Evolutionary conservation across 2,329 filamentous ascomycete species (phyloP), one percentile per base, ranked within the genome.

Genomic region (Microdochium trichocladiopsis): DNA sequence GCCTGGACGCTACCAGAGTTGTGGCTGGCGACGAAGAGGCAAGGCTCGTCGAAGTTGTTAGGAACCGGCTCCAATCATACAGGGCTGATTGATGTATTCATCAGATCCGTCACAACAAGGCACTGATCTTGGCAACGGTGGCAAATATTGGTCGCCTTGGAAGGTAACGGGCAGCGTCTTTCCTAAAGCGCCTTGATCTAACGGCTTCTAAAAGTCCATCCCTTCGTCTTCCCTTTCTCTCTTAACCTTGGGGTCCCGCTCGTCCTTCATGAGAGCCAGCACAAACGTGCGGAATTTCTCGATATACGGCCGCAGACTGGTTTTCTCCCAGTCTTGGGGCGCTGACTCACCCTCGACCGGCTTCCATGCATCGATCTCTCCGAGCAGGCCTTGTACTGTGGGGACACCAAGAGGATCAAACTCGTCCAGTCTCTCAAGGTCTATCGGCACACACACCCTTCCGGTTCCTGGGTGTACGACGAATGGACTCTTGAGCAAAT

Each of bases 401-500:
- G 94, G 94, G n/a, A 97, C 93, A 2, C 69, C 74, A 1, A 95
- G 74, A 0, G 94, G 94, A 64, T 97, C 89, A 62, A 99, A 99
- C 3, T 85, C 79, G 49, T 94, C 90, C 1, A 93, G 79, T 12
- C 16, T 28, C 12, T 48, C 47, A 4, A 48, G 23, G 66, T 97
- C 89, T 62, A 99, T 97, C 2, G 94, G 94, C 50, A 99, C 94
- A 73, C 94, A 99, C 6, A 99, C 90, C 51, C 93, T 77, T 1
- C 94, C 93, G 0, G 94, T 99, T 18, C 91, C 91, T 0, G 94
- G 94, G 67, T 99, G 94, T 36, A 99, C 86, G 55, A 96, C 93
- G 64, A 99, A 99, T 1, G 94, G 94, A 56, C 87, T 92, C 69
- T 99, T 99, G 61, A 99, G 84, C 78, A 99, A 83, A 79, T 99